Conservation (phyloP, 495 filamentous ascomycete genomes). For the Penicillium pulvis region DNA sequence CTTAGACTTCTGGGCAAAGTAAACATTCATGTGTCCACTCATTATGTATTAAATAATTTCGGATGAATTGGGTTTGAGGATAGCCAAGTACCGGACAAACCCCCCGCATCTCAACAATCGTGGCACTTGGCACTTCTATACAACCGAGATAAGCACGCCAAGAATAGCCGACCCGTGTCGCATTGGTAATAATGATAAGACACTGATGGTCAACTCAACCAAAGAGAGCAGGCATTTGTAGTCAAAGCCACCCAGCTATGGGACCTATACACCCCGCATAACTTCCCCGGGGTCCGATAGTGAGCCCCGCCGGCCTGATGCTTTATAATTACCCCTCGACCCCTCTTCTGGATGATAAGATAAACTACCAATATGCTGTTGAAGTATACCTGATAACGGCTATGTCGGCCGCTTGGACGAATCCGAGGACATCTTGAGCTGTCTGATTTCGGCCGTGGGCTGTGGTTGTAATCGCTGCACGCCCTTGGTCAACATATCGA, state of each 20-base stretch:
- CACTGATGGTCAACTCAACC: neutral
- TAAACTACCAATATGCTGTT: neutral
- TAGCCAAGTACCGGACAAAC: neutral
- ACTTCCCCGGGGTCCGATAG: neutral
- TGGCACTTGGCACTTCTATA: neutral
- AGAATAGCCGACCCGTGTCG: conserved; percentile 9
- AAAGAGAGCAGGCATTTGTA: neutral
- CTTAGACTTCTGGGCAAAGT: too few relatives aligned
- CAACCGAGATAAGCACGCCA: conserved; percentile 18
- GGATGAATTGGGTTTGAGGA: neutral
- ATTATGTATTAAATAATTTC: too few relatives aligned
- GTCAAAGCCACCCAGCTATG: neutral
- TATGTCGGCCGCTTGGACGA: conserved; percentile 9
- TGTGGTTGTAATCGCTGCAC: neutral
- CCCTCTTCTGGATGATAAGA: neutral
- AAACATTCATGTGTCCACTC: too few relatives aligned
- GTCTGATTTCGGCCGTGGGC: conserved; percentile 1
- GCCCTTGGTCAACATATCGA: neutral
- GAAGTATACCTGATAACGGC: conserved; percentile 10
- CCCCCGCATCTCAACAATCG: neutral
- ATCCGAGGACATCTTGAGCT: conserved; percentile 1
- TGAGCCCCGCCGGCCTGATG: neutral
- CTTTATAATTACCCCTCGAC: neutral
- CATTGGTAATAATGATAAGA: neutral
- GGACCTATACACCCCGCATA: neutral